phyloP scores from a whole-genome alignment of 2,329 filamentous ascomycete genomes.

The Scytalidium sp. region DNA sequence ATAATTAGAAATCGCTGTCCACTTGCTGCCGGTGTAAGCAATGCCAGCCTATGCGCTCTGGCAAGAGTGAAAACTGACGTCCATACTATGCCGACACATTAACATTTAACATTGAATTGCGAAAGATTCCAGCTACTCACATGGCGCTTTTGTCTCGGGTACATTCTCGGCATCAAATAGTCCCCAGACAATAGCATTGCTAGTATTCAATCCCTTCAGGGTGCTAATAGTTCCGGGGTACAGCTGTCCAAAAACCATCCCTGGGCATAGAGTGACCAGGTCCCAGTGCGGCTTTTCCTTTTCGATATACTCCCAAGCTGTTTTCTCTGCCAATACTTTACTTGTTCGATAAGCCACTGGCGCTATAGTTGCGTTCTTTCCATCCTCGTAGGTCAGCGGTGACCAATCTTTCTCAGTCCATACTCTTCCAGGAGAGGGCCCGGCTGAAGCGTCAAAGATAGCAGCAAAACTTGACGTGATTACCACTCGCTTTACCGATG shows the following conservation, averaged over 20 bases:
- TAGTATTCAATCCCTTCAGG: constrained; percentile 22
- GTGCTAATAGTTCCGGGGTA: constrained; percentile 14
- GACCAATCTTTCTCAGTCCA: constrained; percentile 12
- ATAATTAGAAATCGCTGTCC: constrained; percentile 25
- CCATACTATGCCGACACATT: constrained; percentile 16
- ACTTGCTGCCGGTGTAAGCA: constrained; percentile 10
- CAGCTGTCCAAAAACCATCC: constrained; percentile 24
- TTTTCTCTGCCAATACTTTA: constrained; percentile 23
- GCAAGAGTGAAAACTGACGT: constrained; percentile 20
- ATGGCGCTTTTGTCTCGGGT: constrained; percentile 5
- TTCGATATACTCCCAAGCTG: constrained; percentile 23
- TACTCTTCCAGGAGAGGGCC: constrained; percentile 11
- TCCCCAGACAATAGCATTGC: constrained; percentile 21
- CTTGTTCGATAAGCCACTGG: constrained; percentile 22
- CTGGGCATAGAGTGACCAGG: constrained; percentile 13
- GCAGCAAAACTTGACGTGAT: constrained; percentile 25
- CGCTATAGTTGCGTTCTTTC: constrained; percentile 13
- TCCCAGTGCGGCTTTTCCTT: constrained; percentile 7
- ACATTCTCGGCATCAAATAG: constrained; percentile 6
- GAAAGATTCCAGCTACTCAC: constrained; percentile 4
- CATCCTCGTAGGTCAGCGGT: constrained; percentile 9
- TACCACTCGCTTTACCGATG: constrained; percentile 19
- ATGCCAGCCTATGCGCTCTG: constrained; percentile 13
- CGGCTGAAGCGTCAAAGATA: constrained; percentile 16
- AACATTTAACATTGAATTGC: background rate